Percentiles rank a stretch among this genome's conserved stretches.
Evolutionary conservation across 1,284 basidiomycete species (phyloP).

Genomic region (Gymnopus androsaceus): DNA sequence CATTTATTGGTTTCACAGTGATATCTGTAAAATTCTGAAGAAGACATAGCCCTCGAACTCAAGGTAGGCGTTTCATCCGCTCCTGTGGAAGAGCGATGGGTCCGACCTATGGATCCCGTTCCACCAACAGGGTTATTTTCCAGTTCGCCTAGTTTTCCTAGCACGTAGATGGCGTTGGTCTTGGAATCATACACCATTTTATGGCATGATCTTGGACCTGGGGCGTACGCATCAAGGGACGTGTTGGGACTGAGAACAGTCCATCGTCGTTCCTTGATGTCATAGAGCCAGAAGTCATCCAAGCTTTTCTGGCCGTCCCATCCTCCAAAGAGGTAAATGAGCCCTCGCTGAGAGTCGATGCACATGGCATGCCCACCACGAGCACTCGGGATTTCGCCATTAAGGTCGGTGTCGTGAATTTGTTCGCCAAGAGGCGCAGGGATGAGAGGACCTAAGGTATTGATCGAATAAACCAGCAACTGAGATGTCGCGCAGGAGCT

Average conservation of each 20-base stretch:
- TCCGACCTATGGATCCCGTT: slow-evolving; percentile 36
- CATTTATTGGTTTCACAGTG: slow-evolving; percentile 67
- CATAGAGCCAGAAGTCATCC: slow-evolving; percentile 82
- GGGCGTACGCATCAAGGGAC: slow-evolving; percentile 60
- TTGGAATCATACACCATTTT: slow-evolving; percentile 79
- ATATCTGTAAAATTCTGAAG: slow-evolving; percentile 43
- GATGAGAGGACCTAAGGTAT: slow-evolving; percentile 57
- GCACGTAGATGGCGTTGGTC: slow-evolving; percentile 72
- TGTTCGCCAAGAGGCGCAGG: slow-evolving; percentile 60
- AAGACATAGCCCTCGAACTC: slow-evolving; percentile 51
- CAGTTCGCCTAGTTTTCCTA: slow-evolving; percentile 61
- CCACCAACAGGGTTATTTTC: slow-evolving; percentile 29
- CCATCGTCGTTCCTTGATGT: slow-evolving; percentile 67
- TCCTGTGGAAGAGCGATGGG: slow-evolving; percentile 63
- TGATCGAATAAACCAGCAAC: slow-evolving; percentile 57
- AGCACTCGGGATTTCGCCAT: slow-evolving; percentile 62
- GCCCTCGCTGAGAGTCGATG: slow-evolving; percentile 63
- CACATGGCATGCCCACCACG: slow-evolving; percentile 85
- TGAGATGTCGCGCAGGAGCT: slow-evolving; percentile 51
- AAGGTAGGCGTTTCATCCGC: slow-evolving; percentile 70
- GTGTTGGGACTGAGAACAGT: slow-evolving; percentile 59
- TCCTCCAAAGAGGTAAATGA: slow-evolving; percentile 80
- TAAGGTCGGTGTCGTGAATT: slow-evolving; percentile 55
- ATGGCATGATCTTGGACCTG: slow-evolving; percentile 76
- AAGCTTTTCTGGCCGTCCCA: slow-evolving; percentile 76